Evolutionary conservation across 768 basidiomycete species (phyloP).

Genomic region (Basidioascus undulatus): DNA sequence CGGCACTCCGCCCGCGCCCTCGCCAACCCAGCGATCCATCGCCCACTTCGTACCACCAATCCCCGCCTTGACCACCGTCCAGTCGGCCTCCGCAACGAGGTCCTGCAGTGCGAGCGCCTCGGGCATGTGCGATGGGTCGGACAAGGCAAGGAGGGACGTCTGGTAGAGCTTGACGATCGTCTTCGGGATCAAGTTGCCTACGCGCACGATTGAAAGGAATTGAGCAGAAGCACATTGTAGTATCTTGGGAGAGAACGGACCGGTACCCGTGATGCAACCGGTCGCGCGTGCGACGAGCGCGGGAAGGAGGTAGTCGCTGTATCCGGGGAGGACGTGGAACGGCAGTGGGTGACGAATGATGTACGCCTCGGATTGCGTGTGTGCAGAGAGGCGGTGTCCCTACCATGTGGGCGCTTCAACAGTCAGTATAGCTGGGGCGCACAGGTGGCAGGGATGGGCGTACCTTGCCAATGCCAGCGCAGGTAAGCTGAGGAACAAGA

Average conservation of each 20-base stretch:
- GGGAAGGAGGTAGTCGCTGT: conserved; percentile 39
- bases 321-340: conserved; percentile 40
- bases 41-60: conserved; percentile 19
- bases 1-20: conserved; percentile 17
- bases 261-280: conserved; percentile 34
- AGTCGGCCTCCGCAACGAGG: conserved; percentile 17
- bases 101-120: conserved; percentile 19
- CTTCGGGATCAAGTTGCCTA: conserved; percentile 21
- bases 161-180: conserved; percentile 21
- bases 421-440: too few species aligned
- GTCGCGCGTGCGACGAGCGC: conserved; percentile 37
- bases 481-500: conserved; percentile 31
- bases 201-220: conserved; percentile 1
- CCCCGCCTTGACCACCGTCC: conserved; percentile 19
- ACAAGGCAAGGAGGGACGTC: conserved; percentile 7
- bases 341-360: too few species aligned
- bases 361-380: conserved; percentile 16
- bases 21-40: conserved; percentile 16
- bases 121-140: conserved; percentile 16
- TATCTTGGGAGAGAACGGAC: background rate
- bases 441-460: too few species aligned
- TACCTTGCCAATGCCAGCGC: conserved; percentile 64
- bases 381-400: conserved; percentile 16
- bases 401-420: too few species aligned
- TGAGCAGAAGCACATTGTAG: background rate